Base-by-base conservation (phyloP, 257 asterid genomes). In the Craterostigma plantagineum region DNA sequence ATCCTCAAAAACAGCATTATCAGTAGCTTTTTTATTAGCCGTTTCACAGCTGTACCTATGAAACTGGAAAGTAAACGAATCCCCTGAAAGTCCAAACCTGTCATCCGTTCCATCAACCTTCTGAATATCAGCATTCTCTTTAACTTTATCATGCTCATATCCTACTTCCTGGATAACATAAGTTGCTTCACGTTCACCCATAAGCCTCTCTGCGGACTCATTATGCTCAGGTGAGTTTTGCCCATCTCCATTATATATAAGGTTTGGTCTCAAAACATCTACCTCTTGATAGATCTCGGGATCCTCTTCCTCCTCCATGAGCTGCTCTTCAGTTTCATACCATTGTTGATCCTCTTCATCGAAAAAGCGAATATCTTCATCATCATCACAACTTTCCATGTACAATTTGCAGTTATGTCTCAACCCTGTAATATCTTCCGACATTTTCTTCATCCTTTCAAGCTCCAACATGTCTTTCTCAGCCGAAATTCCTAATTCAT, bases 251-350 rank as follows among this genome's bases (percentile, higher is more conserved):
- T 54, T 66, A 59, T 16, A 55, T 40, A 48, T 61, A 35, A 46
- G 60, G 33, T 48, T 48, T 47, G 18, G 50, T 35, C 38, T 51
- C 34, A 36, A 41, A 42, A 33, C 66, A 44, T 49, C 70, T 53
- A 39, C 54, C 35, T 50, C 66, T 23, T 36, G 57, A 45, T 37
- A 33, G 42, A 10, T 34, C 48, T 49, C 66, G 34, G 52, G 69
- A 17, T 65, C 57, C 57, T 18, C 18, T 61, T 51, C 52, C 49
- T 16, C 60, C 52, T 38, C 63, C 39, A 52, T 38, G 38, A 50
- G 65, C 61, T 43, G 56, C 56, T 54, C 46, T 38, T 57, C 68
- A 51, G 56, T 64, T 48, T 51, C 76, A 46, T 51, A 57, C 56
- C 57, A 60, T 36, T 14, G 39, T 38, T 18, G 49, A 61, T 48